Conservation (phyloP, 768 basidiomycete species). For the Agrocybe praecox region DNA sequence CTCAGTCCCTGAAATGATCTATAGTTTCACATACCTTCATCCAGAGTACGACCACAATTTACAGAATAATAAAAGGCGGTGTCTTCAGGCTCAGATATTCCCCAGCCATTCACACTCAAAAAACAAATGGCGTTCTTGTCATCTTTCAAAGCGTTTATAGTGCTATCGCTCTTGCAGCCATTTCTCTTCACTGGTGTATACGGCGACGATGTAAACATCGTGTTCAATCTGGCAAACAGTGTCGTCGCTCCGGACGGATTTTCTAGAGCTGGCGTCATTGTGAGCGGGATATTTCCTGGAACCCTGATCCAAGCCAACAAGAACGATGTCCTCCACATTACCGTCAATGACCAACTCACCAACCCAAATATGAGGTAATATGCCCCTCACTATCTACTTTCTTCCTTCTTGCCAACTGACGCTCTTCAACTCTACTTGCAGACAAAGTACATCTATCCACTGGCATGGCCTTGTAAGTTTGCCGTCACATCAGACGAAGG, state of each 20-base stretch:
- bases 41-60: no score
- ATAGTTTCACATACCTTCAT: no score
- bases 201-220: conserved; percentile 22
- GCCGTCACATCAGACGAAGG: not conserved
- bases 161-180: not conserved
- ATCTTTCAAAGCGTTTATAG: not conserved
- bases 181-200: not conserved
- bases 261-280: conserved; percentile 35
- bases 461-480: conserved; percentile 33
- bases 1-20: no score
- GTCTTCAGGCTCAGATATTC: no score
- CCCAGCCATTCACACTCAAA: no score
- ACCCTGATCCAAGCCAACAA: conserved; percentile 42
- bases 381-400: not conserved
- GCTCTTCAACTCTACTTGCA: not conserved
- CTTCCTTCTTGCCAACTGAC: no score
- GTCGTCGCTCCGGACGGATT: conserved; percentile 47
- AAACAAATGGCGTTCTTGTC: not conserved
- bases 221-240: conserved; percentile 35
- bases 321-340: conserved; percentile 33
- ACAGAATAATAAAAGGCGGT: no score
- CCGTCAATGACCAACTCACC: conserved; percentile 31
- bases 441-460: conserved; percentile 31
- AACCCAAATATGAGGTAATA: conserved; percentile 34
- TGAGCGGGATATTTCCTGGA: conserved; percentile 43